Conservation (phyloP, 345 rosid species). For the Reutealis trisperma region DNA sequence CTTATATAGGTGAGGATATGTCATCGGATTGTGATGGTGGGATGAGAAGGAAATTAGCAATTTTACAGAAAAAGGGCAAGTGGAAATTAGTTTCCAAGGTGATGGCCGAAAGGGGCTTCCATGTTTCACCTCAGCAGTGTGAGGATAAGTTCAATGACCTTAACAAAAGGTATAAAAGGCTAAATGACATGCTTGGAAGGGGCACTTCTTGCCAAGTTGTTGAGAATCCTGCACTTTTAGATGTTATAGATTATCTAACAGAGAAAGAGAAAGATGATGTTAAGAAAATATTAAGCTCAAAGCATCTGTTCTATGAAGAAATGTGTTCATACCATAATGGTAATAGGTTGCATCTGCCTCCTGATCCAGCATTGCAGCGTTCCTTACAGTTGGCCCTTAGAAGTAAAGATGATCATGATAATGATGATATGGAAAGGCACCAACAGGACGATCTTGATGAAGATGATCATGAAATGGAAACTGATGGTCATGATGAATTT, state of each 20-base stretch:
- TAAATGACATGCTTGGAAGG: constrained; percentile 91
- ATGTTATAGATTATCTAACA: constrained; percentile 59
- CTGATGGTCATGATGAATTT: constrained; percentile 69
- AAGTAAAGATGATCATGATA: constrained; percentile 73
- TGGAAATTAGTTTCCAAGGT: constrained; percentile 90
- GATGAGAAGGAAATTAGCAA: constrained; percentile 66
- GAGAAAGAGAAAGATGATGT: constrained; percentile 89
- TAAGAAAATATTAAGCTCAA: constrained; percentile 78
- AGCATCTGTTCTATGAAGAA: constrained; percentile 93
- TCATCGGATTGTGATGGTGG: constrained; percentile 50
- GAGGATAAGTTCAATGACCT: constrained; percentile 95
- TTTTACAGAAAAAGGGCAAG: constrained; percentile 84
- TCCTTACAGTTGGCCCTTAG: constrained; percentile 72
- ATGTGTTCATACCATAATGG: constrained; percentile 95
- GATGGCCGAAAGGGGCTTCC: constrained; percentile 82
- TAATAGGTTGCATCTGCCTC: constrained; percentile 86
- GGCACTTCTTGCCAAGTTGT: constrained; percentile 94
- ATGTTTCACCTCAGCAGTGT: constrained; percentile 94
- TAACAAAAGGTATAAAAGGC: constrained; percentile 88
- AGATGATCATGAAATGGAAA: constrained; percentile 71
- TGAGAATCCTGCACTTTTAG: constrained; percentile 80
- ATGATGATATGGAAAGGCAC: constrained; percentile 56
- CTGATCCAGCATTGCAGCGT: constrained; percentile 77
- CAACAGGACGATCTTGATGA: constrained; percentile 72
- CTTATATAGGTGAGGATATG: constrained; percentile 79